These are phyloP conservation scores for Dipteronia dyeriana DNA, from an alignment of 345 rosid genomes.

Conservation along the genomic window DNA sequence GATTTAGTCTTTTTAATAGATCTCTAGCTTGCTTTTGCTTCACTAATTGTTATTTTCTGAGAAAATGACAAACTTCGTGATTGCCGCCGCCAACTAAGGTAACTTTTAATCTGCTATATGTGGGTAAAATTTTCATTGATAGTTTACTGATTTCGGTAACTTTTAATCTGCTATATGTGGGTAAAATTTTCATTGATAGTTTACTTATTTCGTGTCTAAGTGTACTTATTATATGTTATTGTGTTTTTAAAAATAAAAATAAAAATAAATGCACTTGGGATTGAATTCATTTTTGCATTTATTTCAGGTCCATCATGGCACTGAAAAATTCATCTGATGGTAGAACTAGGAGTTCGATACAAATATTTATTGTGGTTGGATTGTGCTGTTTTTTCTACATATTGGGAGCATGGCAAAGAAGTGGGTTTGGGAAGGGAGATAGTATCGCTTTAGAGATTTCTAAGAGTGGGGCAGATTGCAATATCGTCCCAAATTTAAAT, in stretches of 20 bases:
- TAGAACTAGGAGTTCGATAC: conserved; percentile 84
- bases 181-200: background rate
- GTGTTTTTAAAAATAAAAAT: too few species aligned
- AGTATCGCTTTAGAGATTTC: conserved; percentile 87
- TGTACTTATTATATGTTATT: too few species aligned
- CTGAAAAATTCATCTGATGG: conserved; percentile 73
- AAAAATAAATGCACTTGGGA: background rate
- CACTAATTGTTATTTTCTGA: background rate
- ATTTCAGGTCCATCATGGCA: conserved; percentile 67
- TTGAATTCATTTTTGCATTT: background rate
- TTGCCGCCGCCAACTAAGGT: background rate
- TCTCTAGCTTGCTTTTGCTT: background rate
- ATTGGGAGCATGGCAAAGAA: conserved; percentile 96
- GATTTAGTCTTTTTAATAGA: background rate
- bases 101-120: background rate
- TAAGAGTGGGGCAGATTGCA: conserved; percentile 79
- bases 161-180: background rate
- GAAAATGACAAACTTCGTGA: background rate
- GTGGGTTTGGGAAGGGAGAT: conserved; percentile 99
- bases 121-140: background rate
- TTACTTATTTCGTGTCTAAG: background rate
- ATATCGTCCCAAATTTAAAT: conserved; percentile 62
- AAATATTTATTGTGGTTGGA: conserved; percentile 76
- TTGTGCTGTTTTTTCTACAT: conserved; percentile 91
- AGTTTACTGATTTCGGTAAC: background rate